phyloP scores from a whole-genome alignment of 2,329 filamentous ascomycete genomes.

The Fusarium anguioides region DNA sequence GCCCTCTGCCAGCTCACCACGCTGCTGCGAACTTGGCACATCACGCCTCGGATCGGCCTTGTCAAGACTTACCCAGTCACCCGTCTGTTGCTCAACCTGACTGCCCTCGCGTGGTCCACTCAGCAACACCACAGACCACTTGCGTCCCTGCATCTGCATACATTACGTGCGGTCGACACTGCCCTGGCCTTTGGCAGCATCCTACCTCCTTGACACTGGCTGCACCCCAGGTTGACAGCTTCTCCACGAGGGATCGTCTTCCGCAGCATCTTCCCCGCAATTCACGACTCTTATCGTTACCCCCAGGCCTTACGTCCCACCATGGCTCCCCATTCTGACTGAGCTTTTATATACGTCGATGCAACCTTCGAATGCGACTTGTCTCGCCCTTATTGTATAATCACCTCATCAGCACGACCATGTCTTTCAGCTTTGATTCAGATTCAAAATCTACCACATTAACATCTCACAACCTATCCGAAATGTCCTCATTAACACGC shows the following conservation, averaged over 20 bases:
- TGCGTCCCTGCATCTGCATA: conserved; percentile 45
- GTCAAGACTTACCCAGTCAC: conserved; percentile 38
- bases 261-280: conserved; percentile 44
- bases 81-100: conserved; percentile 30
- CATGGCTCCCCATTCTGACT: conserved; percentile 51
- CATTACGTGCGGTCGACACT: conserved; percentile 39
- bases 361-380: conserved; percentile 48
- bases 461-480: conserved; percentile 46
- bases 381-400: conserved; percentile 41
- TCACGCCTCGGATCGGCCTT: conserved; percentile 44
- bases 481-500: conserved; percentile 55
- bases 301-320: conserved; percentile 47
- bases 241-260: conserved; percentile 44
- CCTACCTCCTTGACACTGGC: conserved; percentile 26
- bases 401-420: conserved; percentile 35
- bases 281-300: conserved; percentile 37
- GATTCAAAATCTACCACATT: conserved; percentile 40
- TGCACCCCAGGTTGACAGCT: conserved; percentile 44
- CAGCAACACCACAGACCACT: conserved; percentile 34
- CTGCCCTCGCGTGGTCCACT: conserved; percentile 36
- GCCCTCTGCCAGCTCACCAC: conserved; percentile 48
- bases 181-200: conserved; percentile 32
- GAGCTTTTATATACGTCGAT: conserved; percentile 54
- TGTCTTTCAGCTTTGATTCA: conserved; percentile 43
- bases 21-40: conserved; percentile 45